Evolutionary conservation across 768 basidiomycete genomes (phyloP), one percentile per base, ranked within the genome.

Genomic region (Sporobolomyces pararoseus): DNA sequence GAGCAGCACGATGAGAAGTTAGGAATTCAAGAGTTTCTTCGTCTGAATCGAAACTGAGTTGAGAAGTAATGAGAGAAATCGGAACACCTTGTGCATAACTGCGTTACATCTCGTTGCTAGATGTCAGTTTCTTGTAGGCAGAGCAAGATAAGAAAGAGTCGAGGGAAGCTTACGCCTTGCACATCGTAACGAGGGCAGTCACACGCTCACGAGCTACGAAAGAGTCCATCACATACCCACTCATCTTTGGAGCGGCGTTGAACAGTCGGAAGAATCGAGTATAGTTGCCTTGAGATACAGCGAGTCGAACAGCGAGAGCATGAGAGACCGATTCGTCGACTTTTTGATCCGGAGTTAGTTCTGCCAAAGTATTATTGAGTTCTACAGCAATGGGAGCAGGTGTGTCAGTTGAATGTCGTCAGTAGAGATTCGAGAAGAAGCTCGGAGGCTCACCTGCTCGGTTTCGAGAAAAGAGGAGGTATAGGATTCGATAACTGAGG

Each of bases 201-300:
- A 89, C 84, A 68, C 96, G 83, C 81, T 98, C 96, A 76, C 96
- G 85, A 76, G 87, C 86, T 76, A 97, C 89, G 79, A 98, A 97
- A 79, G 97, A 93, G 80, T 98, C 96, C 91, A 99, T 96, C 77
- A 99, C 92, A 80, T 98, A 98, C 63, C 86, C 93, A 46, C 92
- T 91, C 96, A 98, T 98, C 78, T 95, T 93, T 32, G 93, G 92
- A 51, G 91, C 91, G 63, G 83, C 83, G 47, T 57, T 46, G 80
- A 90, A 98, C 66, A 92, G 81, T 63, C 86, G 85, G 82, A 98
- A 98, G 75, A 99, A 84, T 49, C 86, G 84, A 80, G 92, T 90
- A 80, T 98, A 99, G 79, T 98, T 99, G 78, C 89, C 90, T 81
- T 90, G 90, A 53, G 93, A 86, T 68, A 93, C 80, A 25, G 93